phyloP scores from a whole-genome alignment of 2,329 filamentous ascomycete genomes.

The Ophiostoma pallidulum region DNA sequence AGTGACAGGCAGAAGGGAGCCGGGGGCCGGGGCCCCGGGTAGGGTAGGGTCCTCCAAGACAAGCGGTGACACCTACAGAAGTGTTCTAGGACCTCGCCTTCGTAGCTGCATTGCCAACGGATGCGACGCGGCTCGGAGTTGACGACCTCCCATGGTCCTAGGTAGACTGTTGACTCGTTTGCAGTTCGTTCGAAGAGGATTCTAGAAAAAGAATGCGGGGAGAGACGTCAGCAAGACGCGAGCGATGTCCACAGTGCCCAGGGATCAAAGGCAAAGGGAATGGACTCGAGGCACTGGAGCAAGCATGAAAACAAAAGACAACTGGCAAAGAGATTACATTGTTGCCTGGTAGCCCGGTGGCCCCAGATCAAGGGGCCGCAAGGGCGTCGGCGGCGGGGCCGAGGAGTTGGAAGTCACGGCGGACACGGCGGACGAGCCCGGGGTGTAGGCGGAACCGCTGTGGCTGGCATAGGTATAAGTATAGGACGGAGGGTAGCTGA shows the following conservation, averaged over 20 bases:
- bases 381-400: slow-evolving; percentile 28
- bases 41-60: too few relatives aligned
- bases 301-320: slow-evolving; percentile 16
- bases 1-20: not conserved
- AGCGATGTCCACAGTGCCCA: too few relatives aligned
- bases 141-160: slow-evolving; percentile 44
- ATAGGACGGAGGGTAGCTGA: slow-evolving; percentile 33
- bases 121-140: slow-evolving; percentile 38
- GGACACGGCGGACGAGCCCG: slow-evolving; percentile 35
- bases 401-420: slow-evolving; percentile 32
- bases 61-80: slow-evolving; percentile 30
- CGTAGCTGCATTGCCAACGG: slow-evolving; percentile 45
- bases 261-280: too few relatives aligned
- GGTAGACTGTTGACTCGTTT: slow-evolving; percentile 40
- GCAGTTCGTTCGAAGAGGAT: slow-evolving; percentile 41
- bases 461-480: slow-evolving; percentile 34
- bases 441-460: slow-evolving; percentile 37
- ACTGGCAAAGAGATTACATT: slow-evolving; percentile 34
- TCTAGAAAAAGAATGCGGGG: slow-evolving; percentile 22
- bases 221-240: not conserved
- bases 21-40: too few relatives aligned
- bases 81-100: slow-evolving; percentile 42
- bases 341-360: slow-evolving; percentile 46
- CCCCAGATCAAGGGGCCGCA: slow-evolving; percentile 40
- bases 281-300: slow-evolving; percentile 4